These are phyloP conservation scores for Solanum pinnatisectum DNA, from an alignment of 257 asterid genomes.

Conservation along the genomic window DNA sequence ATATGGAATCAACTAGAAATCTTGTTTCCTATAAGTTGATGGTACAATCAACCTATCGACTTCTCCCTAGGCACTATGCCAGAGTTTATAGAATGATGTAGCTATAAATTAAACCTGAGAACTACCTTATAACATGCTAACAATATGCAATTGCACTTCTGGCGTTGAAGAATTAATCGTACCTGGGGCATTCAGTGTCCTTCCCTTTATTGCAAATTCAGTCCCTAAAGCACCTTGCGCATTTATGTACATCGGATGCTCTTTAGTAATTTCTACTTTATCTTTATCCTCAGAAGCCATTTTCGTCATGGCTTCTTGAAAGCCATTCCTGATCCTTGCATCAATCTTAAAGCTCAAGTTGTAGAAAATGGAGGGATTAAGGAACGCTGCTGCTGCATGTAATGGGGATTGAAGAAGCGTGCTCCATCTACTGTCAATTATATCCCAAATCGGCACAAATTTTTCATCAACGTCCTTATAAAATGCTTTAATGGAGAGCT, in stretches of 20 bases:
- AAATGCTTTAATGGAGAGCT: conserved; percentile 23
- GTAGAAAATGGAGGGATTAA: conserved; percentile 39
- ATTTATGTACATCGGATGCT: conserved; percentile 28
- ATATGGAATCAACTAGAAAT: neutral
- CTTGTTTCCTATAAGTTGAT: neutral
- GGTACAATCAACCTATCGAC: neutral
- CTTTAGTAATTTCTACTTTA: conserved; percentile 29
- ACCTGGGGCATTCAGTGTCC: conserved; percentile 40
- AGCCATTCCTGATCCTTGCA: conserved; percentile 31
- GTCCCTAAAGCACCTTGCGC: conserved; percentile 41
- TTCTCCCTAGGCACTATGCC: neutral
- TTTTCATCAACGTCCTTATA: conserved; percentile 27
- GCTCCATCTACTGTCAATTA: conserved; percentile 37
- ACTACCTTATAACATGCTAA: neutral
- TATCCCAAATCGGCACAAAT: conserved; percentile 24
- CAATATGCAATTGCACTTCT: neutral
- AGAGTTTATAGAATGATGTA: neutral
- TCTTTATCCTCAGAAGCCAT: conserved; percentile 25
- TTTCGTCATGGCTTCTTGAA: conserved; percentile 40
- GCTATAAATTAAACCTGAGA: neutral
- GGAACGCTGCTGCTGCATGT: conserved; percentile 35
- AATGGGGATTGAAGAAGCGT: conserved; percentile 23
- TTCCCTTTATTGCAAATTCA: conserved; percentile 34
- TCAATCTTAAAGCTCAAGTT: conserved; percentile 20
- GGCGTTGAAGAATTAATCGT: neutral